Evolutionary conservation across 331 rosid species (phyloP), one percentile per base, ranked within the genome.

Genomic region (Acacia concinna): DNA sequence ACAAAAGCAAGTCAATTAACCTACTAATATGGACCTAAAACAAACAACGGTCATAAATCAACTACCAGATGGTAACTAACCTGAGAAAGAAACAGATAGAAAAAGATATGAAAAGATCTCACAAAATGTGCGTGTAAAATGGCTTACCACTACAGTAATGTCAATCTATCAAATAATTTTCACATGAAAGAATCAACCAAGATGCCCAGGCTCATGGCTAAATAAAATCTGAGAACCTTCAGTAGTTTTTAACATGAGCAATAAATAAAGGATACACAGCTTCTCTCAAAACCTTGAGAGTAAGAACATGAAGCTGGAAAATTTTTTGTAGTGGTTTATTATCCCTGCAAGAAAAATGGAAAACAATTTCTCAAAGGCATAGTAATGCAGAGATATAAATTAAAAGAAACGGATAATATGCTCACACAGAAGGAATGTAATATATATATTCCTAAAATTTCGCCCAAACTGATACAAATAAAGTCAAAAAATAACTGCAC

Each of bases 251-350:
- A 69, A 82, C 77, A 73, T 51, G 52, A 79, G 47, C 71, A 80
- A 67, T 8, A 74, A 21, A 66, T 40, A 79, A 86, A 93, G 99
- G 99, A 96, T 96, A 96, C 99, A 93, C 94, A 15, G 99, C 99
- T 83, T 91, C 98, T 88, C 89, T 90, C 78, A 96, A 90, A 69
- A 96, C 99, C 78, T 89, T 97, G 81, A 96, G 86, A 73, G 97
- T 86, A 75, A 93, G 90, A 84, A 90, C 86, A 78, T 93, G 99
- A 68, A 93, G 96, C 79, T 80, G 91, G 83, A 96, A 85, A 68
- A 76, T 76, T 62, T 88, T 86, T 72, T 88, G 83, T 79, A 90
- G 76, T 47, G 86, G 84, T 43, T 86, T 89, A 79, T 90, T 89
- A 65, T 81, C 92, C 87, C 99, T 96, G 97, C 86, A 82, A 85